phyloP scores from a whole-genome alignment of 78 protist genomes.

The Tieghemostelium lacteum region DNA sequence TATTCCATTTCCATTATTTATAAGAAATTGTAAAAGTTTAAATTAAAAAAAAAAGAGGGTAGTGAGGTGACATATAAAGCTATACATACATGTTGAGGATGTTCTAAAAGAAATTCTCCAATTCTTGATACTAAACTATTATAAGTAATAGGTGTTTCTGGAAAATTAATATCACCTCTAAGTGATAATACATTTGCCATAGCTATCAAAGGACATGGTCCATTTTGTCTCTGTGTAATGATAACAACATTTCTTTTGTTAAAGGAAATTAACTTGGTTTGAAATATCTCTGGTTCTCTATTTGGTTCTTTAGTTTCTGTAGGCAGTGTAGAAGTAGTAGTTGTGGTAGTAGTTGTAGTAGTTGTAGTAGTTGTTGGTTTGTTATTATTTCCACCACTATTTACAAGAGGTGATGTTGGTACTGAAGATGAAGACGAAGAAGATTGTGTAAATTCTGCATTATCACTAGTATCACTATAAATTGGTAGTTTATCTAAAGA shows the following conservation, averaged over 20 bases:
- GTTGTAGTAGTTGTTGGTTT: neutral
- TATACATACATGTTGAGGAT: conserved; percentile 31
- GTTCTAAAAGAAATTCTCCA: conserved; percentile 46
- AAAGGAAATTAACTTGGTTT: too few relatives aligned
- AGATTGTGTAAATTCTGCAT: too few relatives aligned
- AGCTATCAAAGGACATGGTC: conserved; percentile 85
- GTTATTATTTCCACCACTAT: neutral
- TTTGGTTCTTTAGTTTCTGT: neutral
- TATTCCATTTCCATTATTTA: too few relatives aligned
- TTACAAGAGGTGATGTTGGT: neutral
- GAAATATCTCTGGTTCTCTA: too few relatives aligned
- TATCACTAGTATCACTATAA: too few relatives aligned
- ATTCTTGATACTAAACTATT: conserved; percentile 25
- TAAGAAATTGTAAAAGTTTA: too few relatives aligned
- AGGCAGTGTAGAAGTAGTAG: neutral
- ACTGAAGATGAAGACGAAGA: too few relatives aligned
- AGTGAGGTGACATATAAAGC: too few relatives aligned
- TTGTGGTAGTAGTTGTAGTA: conserved; percentile 1
- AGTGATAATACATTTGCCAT: conserved; percentile 41
- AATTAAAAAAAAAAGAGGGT: neutral
- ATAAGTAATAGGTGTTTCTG: conserved; percentile 26
- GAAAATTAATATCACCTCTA: conserved; percentile 29
- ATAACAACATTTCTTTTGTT: too few relatives aligned
- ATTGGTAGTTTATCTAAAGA: too few relatives aligned
- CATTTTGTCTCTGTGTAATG: conserved; percentile 73